Evolutionary conservation across 345 rosid genomes (phyloP).

Genomic region (Populus ilicifolia): DNA sequence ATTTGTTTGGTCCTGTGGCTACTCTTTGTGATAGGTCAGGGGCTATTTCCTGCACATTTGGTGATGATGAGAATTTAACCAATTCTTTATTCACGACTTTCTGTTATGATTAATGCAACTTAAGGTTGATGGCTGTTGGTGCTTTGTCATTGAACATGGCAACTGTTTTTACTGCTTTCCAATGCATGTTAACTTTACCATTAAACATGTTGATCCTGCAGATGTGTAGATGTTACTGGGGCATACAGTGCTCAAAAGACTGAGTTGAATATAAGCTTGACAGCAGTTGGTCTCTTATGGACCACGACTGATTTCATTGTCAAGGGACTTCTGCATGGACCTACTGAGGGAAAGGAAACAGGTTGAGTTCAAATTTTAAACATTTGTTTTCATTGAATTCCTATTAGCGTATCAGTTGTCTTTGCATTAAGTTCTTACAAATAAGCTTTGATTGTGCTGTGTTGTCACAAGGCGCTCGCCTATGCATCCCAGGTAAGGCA

Average conservation of each 20-base stretch:
- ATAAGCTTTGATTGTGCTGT: background rate
- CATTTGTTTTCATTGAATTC: background rate
- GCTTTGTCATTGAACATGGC: constrained; percentile 1
- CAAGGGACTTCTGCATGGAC: constrained; percentile 52
- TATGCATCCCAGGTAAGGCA: too few relatives aligned
- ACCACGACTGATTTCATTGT: constrained; percentile 86
- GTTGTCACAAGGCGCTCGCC: too few relatives aligned
- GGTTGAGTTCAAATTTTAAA: constrained; percentile 31
- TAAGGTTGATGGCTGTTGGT: background rate
- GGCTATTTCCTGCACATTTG: background rate
- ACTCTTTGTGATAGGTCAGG: background rate
- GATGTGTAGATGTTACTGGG: constrained; percentile 96
- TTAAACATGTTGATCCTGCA: constrained; percentile 38
- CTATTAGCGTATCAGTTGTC: background rate
- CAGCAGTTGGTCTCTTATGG: constrained; percentile 95
- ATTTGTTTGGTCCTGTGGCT: background rate
- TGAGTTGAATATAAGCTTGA: constrained; percentile 89
- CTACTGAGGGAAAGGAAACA: constrained; percentile 49
- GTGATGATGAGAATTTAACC: background rate
- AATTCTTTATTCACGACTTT: constrained; percentile 1
- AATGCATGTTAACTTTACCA: background rate
- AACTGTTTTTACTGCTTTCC: background rate
- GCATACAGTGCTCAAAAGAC: constrained; percentile 92
- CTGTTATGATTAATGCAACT: background rate
- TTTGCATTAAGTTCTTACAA: background rate